These are phyloP conservation scores for Massariosphaeria phaeospora DNA, from an alignment of 495 filamentous ascomycete species.

Conservation along the genomic window DNA sequence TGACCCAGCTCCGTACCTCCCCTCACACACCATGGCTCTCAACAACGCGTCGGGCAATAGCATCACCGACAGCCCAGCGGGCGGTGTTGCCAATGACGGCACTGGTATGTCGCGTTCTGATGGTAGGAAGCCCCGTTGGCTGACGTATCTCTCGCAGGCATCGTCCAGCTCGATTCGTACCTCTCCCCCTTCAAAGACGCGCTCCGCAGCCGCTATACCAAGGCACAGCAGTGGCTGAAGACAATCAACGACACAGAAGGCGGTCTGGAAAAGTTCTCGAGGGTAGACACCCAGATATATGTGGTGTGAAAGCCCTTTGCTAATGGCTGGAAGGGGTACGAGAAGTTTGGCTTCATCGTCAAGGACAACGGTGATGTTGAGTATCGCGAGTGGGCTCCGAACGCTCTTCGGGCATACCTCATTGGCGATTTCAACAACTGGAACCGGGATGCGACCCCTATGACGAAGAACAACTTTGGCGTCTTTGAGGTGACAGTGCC, in stretches of 20 bases:
- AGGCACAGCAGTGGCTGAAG: constrained; percentile 85
- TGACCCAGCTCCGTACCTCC: neutral
- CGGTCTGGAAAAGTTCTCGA: constrained; percentile 87
- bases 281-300: constrained; percentile 46
- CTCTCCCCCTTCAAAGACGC: constrained; percentile 77
- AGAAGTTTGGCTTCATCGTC: constrained; percentile 78
- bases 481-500: constrained; percentile 80
- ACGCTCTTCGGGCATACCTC: constrained; percentile 74
- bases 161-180: constrained; percentile 83
- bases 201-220: constrained; percentile 67
- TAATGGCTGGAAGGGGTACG: constrained; percentile 59
- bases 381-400: constrained; percentile 96
- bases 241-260: constrained; percentile 78
- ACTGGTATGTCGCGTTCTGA: constrained; percentile 42
- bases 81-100: constrained; percentile 44
- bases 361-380: constrained; percentile 74
- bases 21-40: constrained; percentile 17
- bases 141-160: constrained; percentile 52
- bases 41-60: constrained; percentile 37
- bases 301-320: neutral
- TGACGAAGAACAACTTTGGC: constrained; percentile 82
- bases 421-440: constrained; percentile 97
- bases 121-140: constrained; percentile 11
- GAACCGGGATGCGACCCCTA: constrained; percentile 73
- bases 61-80: constrained; percentile 36